Conservation (phyloP, 805 yeast genomes). For the Zygosaccharomyces siamensis region DNA sequence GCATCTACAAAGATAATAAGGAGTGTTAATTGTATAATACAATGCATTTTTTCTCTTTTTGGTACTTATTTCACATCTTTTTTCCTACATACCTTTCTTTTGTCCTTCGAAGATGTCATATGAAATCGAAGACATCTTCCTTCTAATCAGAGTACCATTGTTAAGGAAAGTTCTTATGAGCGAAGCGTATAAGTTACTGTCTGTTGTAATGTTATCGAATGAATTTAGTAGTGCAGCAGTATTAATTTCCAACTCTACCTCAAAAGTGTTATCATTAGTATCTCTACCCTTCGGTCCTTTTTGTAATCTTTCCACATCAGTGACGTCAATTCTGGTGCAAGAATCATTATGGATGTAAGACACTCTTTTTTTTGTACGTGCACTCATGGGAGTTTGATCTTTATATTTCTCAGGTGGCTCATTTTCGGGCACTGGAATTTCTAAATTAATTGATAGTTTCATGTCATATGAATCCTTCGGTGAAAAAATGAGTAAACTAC, state of each 20-base stretch:
- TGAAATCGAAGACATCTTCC: constrained; percentile 34
- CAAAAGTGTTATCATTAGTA: constrained; percentile 33
- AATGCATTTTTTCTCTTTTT: constrained; percentile 2
- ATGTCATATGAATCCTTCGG: constrained; percentile 78
- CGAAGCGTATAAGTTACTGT: constrained; percentile 54
- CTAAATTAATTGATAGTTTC: constrained; percentile 69
- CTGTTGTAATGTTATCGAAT: constrained; percentile 39
- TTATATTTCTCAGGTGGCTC: constrained; percentile 51
- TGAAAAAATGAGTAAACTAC: constrained; percentile 63
- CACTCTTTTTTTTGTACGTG: constrained; percentile 66
- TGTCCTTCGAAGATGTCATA: constrained; percentile 36
- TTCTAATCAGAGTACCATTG: constrained; percentile 48
- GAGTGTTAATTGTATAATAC: constrained; percentile 6
- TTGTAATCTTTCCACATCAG: constrained; percentile 44
- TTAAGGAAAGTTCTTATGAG: constrained; percentile 54
- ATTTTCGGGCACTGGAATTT: constrained; percentile 57
- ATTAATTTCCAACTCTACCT: constrained; percentile 51
- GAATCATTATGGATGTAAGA: constrained; percentile 73
- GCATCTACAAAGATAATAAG: constrained; percentile 56
- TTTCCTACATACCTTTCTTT: constrained; percentile 27
- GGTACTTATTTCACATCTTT: background rate
- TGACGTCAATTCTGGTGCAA: constrained; percentile 66
- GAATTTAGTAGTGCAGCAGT: constrained; percentile 39
- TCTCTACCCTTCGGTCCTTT: constrained; percentile 25
- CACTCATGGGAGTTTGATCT: constrained; percentile 48